Evolutionary conservation across 2,329 filamentous ascomycete species (phyloP).

Genomic region (Ilyonectria destructans): DNA sequence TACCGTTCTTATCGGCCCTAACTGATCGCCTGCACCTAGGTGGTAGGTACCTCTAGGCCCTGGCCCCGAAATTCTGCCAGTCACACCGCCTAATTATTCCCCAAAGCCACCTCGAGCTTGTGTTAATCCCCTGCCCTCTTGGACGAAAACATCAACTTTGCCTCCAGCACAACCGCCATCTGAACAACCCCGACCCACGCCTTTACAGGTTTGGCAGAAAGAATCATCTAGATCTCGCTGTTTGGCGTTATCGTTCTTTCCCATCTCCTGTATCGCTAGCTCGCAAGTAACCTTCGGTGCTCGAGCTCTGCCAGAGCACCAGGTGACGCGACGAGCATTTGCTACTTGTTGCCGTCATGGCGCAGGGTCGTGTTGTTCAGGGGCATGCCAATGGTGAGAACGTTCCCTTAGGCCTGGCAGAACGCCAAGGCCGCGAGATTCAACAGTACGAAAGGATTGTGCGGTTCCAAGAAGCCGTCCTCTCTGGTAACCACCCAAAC

Average conservation of each 20-base stretch:
- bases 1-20: too few relatives aligned
- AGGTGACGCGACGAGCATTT: slow-evolving; percentile 44
- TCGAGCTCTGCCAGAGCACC: slow-evolving; percentile 35
- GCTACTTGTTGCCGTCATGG: slow-evolving; percentile 47
- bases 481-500: slow-evolving; percentile 81
- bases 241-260: slow-evolving; percentile 34
- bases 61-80: slow-evolving; percentile 44
- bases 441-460: slow-evolving; percentile 86
- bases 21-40: too few relatives aligned
- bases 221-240: slow-evolving; percentile 27
- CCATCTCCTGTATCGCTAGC: slow-evolving; percentile 33
- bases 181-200: slow-evolving; percentile 36
- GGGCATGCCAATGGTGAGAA: slow-evolving; percentile 35
- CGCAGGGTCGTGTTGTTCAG: slow-evolving; percentile 43
- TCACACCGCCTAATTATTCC: slow-evolving; percentile 52
- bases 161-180: slow-evolving; percentile 36
- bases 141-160: slow-evolving; percentile 10
- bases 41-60: neutral
- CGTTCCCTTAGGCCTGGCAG: slow-evolving; percentile 52
- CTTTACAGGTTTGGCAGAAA: slow-evolving; percentile 25
- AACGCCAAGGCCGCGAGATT: slow-evolving; percentile 71
- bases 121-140: slow-evolving; percentile 13
- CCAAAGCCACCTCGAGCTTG: slow-evolving; percentile 23
- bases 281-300: slow-evolving; percentile 28
- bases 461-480: slow-evolving; percentile 84